phyloP scores from a whole-genome alignment of 306 rosid species.

The Bauhinia variegata region DNA sequence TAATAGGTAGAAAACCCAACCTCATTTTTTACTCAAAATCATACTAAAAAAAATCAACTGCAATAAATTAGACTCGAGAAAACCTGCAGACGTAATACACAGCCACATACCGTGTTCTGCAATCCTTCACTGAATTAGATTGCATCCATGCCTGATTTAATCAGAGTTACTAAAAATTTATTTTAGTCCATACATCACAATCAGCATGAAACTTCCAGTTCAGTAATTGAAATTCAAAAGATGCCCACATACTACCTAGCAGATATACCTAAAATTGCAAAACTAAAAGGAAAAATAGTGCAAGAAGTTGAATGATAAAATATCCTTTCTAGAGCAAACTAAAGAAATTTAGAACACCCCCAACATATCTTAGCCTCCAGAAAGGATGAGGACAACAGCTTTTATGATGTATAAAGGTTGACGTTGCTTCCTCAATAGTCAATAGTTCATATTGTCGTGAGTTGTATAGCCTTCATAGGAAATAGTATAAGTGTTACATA shows the following conservation, averaged over 20 bases:
- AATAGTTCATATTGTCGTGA: conserved; percentile 26
- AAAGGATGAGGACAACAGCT: conserved; percentile 27
- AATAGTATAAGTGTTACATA: not conserved
- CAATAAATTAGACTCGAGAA: conserved; percentile 4
- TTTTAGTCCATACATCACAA: conserved; percentile 9
- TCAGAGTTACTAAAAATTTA: conserved; percentile 20
- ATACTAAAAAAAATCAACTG: conserved; percentile 2
- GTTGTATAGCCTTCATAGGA: conserved; percentile 31
- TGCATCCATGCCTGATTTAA: not conserved
- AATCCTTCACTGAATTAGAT: not conserved
- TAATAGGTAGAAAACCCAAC: not conserved
- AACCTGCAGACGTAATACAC: conserved; percentile 11
- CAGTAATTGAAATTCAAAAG: conserved; percentile 25
- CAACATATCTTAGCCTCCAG: conserved; percentile 17
- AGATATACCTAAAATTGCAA: conserved; percentile 17
- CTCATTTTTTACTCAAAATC: not conserved
- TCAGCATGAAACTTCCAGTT: conserved; percentile 30
- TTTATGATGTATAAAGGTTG: conserved; percentile 21
- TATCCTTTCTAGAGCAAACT: conserved; percentile 20
- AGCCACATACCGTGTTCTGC: not conserved
- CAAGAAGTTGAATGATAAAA: conserved; percentile 19
- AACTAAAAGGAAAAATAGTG: not conserved
- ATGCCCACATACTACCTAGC: conserved; percentile 21
- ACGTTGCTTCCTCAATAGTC: conserved; percentile 22
- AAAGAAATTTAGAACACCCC: conserved; percentile 1